phyloP scores from a whole-genome alignment of 208 protist genomes.

The Wallacemonas sp. region DNA sequence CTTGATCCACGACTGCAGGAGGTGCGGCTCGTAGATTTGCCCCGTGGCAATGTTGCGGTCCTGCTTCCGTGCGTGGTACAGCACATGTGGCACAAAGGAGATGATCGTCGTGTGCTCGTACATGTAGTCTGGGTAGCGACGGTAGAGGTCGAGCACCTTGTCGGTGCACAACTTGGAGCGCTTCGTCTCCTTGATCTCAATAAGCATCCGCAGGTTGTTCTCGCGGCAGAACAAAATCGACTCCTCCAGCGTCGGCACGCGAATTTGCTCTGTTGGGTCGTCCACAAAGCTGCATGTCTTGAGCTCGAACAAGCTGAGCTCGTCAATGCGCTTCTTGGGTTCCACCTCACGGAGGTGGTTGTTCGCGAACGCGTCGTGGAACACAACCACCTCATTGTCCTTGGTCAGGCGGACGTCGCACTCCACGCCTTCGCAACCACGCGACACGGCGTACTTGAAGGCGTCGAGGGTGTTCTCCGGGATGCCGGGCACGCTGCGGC shows the following conservation, averaged over 20 bases:
- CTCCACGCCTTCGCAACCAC: conserved; percentile 75
- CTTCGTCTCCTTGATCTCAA: conserved; percentile 85
- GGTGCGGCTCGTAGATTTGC: conserved; percentile 57
- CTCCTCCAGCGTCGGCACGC: conserved; percentile 87
- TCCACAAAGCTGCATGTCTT: conserved; percentile 54
- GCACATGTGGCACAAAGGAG: conserved; percentile 63
- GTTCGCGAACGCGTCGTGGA: conserved; percentile 72
- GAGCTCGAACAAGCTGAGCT: conserved; percentile 77
- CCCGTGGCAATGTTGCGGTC: conserved; percentile 77
- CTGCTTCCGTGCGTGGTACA: conserved; percentile 74
- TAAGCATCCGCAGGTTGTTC: conserved; percentile 79
- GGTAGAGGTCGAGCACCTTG: conserved; percentile 80
- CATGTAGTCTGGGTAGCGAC: conserved; percentile 85
- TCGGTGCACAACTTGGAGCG: conserved; percentile 62
- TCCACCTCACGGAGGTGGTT: conserved; percentile 45
- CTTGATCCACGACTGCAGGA: conserved; percentile 40
- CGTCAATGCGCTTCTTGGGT: conserved; percentile 57
- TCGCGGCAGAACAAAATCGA: conserved; percentile 76
- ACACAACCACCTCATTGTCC: conserved; percentile 83
- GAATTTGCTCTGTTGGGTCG: conserved; percentile 71
- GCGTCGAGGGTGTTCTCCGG: conserved; percentile 90
- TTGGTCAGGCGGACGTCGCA: conserved; percentile 87
- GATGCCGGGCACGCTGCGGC: conserved; percentile 60
- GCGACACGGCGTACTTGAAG: conserved; percentile 80
- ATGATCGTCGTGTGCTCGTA: conserved; percentile 90